These are phyloP conservation scores for Magnaporthales sp. DNA, from an alignment of 2,329 filamentous ascomycete species.

Conservation along the genomic window DNA sequence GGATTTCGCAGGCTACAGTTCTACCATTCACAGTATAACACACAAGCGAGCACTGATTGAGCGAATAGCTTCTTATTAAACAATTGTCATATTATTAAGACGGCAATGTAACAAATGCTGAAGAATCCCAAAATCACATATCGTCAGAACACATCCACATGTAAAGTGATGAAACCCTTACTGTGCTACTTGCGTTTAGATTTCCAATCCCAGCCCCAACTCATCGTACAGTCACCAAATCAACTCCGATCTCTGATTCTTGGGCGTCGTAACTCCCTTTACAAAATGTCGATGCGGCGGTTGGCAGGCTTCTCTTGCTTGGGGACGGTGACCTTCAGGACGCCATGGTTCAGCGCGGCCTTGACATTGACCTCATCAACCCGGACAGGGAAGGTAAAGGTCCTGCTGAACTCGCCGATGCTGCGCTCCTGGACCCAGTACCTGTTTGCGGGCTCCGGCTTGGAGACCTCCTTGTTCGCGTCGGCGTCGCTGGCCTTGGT, in stretches of 20 bases:
- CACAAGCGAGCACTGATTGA: no score
- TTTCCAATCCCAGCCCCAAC: no score
- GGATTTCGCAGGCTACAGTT: no score
- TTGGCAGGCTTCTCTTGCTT: slow-evolving; percentile 54
- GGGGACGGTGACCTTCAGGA: slow-evolving; percentile 55
- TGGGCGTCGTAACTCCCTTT: slow-evolving; percentile 13
- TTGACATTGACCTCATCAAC: slow-evolving; percentile 54
- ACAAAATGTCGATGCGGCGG: slow-evolving; percentile 47
- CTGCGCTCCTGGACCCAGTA: slow-evolving; percentile 66
- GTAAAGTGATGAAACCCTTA: background rate
- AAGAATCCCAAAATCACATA: background rate
- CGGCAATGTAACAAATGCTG: background rate
- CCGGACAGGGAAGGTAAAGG: slow-evolving; percentile 57
- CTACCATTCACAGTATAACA: no score
- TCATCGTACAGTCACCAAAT: background rate
- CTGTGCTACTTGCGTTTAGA: background rate
- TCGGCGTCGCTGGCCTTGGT: slow-evolving; percentile 22
- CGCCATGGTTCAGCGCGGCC: slow-evolving; percentile 56
- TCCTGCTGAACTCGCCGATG: slow-evolving; percentile 58
- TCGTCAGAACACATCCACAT: background rate
- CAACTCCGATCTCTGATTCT: background rate
- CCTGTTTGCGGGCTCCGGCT: slow-evolving; percentile 14
- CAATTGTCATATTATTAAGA: background rate
- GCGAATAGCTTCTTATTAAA: no score
- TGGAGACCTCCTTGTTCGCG: slow-evolving; percentile 20